A percentile compares a stretch with the other conserved stretches of the same genome.
phyloP scores from a whole-genome alignment of 345 rosid species.

The Hirschfeldia incana region DNA sequence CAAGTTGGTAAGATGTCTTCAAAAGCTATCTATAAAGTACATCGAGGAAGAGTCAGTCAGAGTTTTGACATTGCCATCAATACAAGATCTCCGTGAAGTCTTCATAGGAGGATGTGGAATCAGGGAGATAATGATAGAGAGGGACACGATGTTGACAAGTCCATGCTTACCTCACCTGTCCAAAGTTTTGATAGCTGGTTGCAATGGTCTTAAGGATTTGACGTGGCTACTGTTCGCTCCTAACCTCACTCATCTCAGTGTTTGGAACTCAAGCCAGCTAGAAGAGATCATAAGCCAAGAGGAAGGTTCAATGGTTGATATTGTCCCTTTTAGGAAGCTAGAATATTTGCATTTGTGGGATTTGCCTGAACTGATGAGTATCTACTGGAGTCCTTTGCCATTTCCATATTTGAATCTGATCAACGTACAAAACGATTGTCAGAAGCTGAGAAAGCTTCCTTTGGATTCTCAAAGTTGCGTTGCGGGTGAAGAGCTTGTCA shows the following conservation, averaged over 20 bases:
- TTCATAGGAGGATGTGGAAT: neutral
- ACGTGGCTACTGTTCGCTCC: constrained; percentile 34
- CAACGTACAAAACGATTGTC: neutral
- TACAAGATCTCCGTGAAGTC: neutral
- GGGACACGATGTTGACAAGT: neutral
- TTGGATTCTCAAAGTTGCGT: neutral
- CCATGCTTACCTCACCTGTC: neutral
- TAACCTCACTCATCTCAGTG: constrained; percentile 18
- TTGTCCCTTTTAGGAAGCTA: neutral
- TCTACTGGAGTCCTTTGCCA: neutral
- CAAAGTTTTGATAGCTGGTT: neutral
- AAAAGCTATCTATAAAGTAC: neutral
- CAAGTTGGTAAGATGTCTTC: neutral
- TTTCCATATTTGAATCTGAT: neutral
- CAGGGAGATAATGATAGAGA: neutral
- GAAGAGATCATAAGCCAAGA: constrained; percentile 29
- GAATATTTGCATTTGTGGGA: neutral
- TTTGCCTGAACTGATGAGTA: neutral
- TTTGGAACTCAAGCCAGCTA: neutral
- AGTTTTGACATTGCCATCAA: neutral
- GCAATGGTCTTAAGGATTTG: constrained; percentile 21
- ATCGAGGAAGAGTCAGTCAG: neutral
- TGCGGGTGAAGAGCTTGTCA: neutral
- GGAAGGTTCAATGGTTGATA: neutral
- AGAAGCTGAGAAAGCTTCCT: neutral